phyloP scores from a whole-genome alignment of 2,329 filamentous ascomycete species.

The Orbilia brochopaga region DNA sequence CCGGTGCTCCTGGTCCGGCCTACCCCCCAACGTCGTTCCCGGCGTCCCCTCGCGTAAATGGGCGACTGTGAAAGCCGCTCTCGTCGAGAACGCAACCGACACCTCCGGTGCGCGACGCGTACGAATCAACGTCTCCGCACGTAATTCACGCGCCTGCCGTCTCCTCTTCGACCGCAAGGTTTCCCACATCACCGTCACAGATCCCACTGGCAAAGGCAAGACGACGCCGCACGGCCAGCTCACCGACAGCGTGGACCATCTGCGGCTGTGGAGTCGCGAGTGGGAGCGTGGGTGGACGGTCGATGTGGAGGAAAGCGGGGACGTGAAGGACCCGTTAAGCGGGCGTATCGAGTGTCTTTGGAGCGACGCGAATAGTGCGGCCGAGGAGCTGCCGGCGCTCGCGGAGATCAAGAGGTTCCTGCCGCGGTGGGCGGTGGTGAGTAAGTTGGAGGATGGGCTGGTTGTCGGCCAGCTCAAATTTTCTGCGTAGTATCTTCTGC shows the following conservation, averaged over 20 bases:
- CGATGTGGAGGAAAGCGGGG: conserved; percentile 45
- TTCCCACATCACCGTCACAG: neutral
- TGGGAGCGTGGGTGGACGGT: conserved; percentile 74
- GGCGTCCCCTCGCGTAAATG: conserved; percentile 63
- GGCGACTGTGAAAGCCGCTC: conserved; percentile 70
- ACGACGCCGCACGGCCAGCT: conserved; percentile 66
- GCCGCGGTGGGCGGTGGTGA: conserved; percentile 78
- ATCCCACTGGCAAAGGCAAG: conserved; percentile 64
- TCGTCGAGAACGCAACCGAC: conserved; percentile 56
- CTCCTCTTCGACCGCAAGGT: conserved; percentile 60
- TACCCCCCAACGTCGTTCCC: conserved; percentile 69
- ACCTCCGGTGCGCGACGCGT: conserved; percentile 61
- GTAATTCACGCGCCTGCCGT: conserved; percentile 79
- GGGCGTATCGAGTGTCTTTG: conserved; percentile 79
- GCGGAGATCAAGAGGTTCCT: conserved; percentile 78
- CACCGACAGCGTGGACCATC: conserved; percentile 68
- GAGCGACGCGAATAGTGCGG: conserved; percentile 84
- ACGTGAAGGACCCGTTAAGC: conserved; percentile 59
- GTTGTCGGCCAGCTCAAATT: conserved; percentile 68
- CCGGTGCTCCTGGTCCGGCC: conserved; percentile 74
- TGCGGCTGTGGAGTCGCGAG: conserved; percentile 81
- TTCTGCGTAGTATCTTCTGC: neutral
- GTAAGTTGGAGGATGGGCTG: conserved; percentile 77
- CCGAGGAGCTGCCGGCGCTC: conserved; percentile 75
- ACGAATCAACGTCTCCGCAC: conserved; percentile 70